A percentile compares a stretch with the other conserved stretches of the same genome.
Conservation (phyloP, 352 stramenopile genomes). For the Pythium inflatum region DNA sequence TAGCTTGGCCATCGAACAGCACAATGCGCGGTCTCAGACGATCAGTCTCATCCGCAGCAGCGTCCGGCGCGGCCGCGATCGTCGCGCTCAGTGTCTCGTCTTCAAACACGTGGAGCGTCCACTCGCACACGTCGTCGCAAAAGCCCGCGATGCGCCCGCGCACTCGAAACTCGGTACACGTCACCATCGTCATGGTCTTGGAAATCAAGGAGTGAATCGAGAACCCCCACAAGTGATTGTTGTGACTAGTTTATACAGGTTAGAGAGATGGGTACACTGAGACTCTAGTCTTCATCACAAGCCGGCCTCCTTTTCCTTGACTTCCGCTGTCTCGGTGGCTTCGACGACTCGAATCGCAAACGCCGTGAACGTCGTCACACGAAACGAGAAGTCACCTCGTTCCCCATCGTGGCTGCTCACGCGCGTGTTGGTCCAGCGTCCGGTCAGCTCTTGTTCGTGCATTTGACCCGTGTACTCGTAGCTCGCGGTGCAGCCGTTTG, state of each 20-base stretch:
- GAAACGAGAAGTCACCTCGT: conserved; percentile 11
- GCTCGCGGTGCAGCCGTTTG: background rate
- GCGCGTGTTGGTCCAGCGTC: background rate
- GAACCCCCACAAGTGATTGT: no score
- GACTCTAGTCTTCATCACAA: no score
- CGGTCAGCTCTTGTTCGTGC: background rate
- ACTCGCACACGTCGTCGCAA: background rate
- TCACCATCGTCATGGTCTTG: background rate
- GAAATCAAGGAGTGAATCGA: background rate
- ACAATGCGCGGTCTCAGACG: background rate
- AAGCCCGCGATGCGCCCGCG: conserved; percentile 4
- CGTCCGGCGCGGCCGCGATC: background rate
- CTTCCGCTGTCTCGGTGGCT: no score
- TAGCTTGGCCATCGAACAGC: conserved; percentile 14
- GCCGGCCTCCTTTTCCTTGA: no score
- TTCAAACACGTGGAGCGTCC: background rate
- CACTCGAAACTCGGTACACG: background rate
- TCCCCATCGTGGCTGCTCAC: background rate
- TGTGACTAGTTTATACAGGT: no score
- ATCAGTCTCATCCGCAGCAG: no score
- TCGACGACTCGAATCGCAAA: no score
- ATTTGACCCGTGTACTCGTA: conserved; percentile 11
- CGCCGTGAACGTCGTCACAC: no score
- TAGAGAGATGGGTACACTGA: no score
- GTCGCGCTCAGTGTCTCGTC: conserved; percentile 13